These are phyloP conservation scores for Suillus placidus DNA, from an alignment of 768 basidiomycete genomes.

Conservation along the genomic window DNA sequence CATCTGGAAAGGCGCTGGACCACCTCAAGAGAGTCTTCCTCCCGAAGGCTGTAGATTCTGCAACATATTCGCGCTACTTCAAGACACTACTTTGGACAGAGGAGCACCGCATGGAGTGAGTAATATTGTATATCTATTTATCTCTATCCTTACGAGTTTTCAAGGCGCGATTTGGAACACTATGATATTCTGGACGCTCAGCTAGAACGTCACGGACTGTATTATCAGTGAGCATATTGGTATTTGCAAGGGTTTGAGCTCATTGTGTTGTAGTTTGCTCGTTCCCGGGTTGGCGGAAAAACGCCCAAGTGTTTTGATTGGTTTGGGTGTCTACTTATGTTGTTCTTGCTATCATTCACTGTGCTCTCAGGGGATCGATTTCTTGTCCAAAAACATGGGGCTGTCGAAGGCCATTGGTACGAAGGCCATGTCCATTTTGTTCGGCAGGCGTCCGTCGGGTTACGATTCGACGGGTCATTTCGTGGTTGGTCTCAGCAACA, in stretches of 20 bases:
- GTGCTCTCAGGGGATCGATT: constrained; percentile 32
- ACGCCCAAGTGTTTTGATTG: constrained; percentile 59
- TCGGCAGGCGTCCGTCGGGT: constrained; percentile 42
- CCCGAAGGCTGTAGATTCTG: constrained; percentile 37
- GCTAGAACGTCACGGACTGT: background rate
- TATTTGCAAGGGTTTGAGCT: background rate
- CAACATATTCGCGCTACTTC: constrained; percentile 49
- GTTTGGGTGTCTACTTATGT: constrained; percentile 43
- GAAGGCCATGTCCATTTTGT: constrained; percentile 54
- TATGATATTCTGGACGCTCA: constrained; percentile 42
- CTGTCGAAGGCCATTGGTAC: constrained; percentile 30
- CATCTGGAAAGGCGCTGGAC: constrained; percentile 19
- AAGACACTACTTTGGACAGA: constrained; percentile 51
- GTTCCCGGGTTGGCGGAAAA: constrained; percentile 62
- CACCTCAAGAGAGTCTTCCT: constrained; percentile 37
- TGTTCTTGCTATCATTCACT: constrained; percentile 5
- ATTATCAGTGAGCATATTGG: constrained; percentile 39
- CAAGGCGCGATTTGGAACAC: constrained; percentile 38
- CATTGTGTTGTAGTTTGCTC: constrained; percentile 38
- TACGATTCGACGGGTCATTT: constrained; percentile 52
- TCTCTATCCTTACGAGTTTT: constrained; percentile 3
- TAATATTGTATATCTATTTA: constrained; percentile 5
- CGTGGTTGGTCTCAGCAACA: constrained; percentile 17
- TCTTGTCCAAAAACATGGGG: constrained; percentile 24
- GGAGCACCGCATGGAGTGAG: constrained; percentile 50